These are phyloP conservation scores for Arthrobotrys conoides DNA, from an alignment of 2,329 filamentous ascomycete species.

Conservation along the genomic window DNA sequence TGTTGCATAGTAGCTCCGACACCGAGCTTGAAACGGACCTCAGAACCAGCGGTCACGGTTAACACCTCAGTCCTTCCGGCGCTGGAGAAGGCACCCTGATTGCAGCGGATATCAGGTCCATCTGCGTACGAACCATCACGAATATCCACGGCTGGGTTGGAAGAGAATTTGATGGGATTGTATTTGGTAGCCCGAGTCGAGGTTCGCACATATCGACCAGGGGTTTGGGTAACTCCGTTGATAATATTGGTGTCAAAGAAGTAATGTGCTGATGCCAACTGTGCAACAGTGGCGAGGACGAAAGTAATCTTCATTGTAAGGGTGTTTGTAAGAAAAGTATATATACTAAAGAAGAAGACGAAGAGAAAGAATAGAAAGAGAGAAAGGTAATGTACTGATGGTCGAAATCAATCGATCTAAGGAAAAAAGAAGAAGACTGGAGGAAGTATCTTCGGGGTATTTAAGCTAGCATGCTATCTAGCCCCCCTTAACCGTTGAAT, in stretches of 20 bases:
- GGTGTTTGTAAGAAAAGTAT: too few species aligned
- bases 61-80: constrained; percentile 28
- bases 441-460: too few species aligned
- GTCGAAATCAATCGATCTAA: too few species aligned
- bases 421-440: too few species aligned
- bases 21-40: constrained; percentile 23
- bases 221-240: constrained; percentile 61
- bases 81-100: constrained; percentile 64
- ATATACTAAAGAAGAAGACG: too few species aligned
- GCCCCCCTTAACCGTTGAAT: too few species aligned
- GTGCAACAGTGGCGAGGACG: constrained; percentile 60
- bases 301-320: constrained; percentile 62
- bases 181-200: constrained; percentile 63
- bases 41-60: constrained; percentile 28
- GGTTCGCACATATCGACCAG: constrained; percentile 64
- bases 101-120: constrained; percentile 64
- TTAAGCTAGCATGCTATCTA: too few species aligned
- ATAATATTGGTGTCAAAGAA: constrained; percentile 64
- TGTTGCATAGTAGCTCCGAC: constrained; percentile 40
- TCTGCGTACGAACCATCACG: constrained; percentile 62
- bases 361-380: too few species aligned
- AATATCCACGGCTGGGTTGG: too few species aligned
- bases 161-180: constrained; percentile 64
- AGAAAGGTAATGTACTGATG: too few species aligned
- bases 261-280: constrained; percentile 65